phyloP scores from a whole-genome alignment of 768 basidiomycete genomes.

The Boletus speciosus region DNA sequence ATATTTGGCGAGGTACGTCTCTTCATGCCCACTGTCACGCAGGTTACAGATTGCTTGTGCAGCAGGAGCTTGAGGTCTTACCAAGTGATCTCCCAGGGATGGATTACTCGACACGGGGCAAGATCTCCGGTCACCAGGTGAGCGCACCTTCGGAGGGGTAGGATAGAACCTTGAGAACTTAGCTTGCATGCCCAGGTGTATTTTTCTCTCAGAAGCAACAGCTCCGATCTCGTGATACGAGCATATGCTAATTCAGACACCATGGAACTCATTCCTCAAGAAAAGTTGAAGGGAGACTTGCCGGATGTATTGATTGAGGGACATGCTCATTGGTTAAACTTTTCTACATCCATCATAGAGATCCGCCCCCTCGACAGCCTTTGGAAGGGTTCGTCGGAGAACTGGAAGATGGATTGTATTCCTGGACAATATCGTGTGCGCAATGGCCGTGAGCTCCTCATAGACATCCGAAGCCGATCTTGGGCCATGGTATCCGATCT shows the following conservation, averaged over 20 bases:
- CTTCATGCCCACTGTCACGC: not conserved
- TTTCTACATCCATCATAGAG: conserved; percentile 20
- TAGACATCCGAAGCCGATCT: conserved; percentile 27
- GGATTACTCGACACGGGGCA: conserved; percentile 24
- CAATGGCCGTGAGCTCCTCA: conserved; percentile 9
- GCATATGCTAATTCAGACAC: conserved; percentile 5
- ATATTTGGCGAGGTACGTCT: conserved; percentile 19
- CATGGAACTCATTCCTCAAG: conserved; percentile 24
- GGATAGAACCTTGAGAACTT: not conserved
- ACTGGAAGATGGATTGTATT: conserved; percentile 25
- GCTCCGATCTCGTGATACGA: conserved; percentile 16
- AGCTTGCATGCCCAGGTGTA: conserved; percentile 13
- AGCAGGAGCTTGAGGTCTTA: conserved; percentile 21
- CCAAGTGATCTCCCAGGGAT: conserved; percentile 27
- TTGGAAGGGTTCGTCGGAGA: conserved; percentile 24
- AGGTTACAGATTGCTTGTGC: not conserved
- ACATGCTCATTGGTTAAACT: conserved; percentile 31
- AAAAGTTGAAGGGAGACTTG: conserved; percentile 23
- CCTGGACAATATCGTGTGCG: conserved; percentile 4
- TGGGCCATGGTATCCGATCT: conserved; percentile 24
- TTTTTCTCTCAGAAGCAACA: conserved; percentile 18
- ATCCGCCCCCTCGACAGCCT: conserved; percentile 22
- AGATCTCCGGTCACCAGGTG: conserved; percentile 19
- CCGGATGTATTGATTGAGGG: conserved; percentile 21
- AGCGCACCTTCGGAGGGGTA: not conserved